Evolutionary conservation across 805 yeast species (phyloP).

Genomic region (Barnettozyma botsteinii): DNA sequence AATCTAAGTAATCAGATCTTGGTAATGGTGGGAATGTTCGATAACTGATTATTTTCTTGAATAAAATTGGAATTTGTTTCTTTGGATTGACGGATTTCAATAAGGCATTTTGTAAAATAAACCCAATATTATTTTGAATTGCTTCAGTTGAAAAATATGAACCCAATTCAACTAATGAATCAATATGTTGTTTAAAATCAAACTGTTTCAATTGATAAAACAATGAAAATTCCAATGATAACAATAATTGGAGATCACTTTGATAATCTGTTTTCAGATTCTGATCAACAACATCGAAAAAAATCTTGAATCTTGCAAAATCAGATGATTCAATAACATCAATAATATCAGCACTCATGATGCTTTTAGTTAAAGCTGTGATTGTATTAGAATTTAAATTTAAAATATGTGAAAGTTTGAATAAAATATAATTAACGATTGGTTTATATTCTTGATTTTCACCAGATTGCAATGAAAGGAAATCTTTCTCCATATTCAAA

Average conservation of each 20-base stretch:
- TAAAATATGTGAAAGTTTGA: conserved; percentile 9
- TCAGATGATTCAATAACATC: conserved; percentile 14
- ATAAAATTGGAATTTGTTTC: conserved; percentile 7
- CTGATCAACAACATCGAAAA: conserved; percentile 25
- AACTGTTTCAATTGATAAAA: conserved; percentile 11
- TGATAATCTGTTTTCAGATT: conserved; percentile 18
- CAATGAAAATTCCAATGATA: conserved; percentile 11
- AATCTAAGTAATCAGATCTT: conserved; percentile 19
- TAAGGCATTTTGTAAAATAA: conserved; percentile 14
- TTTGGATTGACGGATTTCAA: conserved; percentile 14
- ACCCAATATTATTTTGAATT: conserved; percentile 12
- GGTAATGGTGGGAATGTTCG: conserved; percentile 24
- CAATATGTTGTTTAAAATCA: conserved; percentile 11
- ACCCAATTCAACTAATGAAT: conserved; percentile 17
- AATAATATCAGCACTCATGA: conserved; percentile 13
- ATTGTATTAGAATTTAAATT: not conserved
- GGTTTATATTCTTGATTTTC: conserved; percentile 4
- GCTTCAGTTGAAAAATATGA: conserved; percentile 18
- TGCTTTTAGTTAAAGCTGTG: conserved; percentile 1
- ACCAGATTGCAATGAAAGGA: conserved; percentile 4
- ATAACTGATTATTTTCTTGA: conserved; percentile 11
- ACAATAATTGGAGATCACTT: conserved; percentile 16
- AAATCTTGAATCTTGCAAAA: conserved; percentile 18
- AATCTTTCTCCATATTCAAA: conserved; percentile 5
- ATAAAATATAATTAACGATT: conserved; percentile 10